These are phyloP conservation scores for Geranium brycei DNA, from an alignment of 345 rosid species.

Conservation along the genomic window DNA sequence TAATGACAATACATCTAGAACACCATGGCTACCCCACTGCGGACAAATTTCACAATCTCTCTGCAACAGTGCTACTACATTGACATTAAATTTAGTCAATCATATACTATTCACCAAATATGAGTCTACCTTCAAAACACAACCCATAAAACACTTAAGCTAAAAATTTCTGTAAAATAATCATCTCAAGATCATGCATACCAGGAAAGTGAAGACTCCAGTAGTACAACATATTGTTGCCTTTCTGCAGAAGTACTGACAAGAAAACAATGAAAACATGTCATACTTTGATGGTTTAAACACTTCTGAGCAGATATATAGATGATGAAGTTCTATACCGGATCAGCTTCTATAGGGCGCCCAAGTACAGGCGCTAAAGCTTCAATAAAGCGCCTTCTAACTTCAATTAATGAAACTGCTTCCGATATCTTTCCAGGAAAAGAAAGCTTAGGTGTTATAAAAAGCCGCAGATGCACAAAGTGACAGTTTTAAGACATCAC, in stretches of 20 bases:
- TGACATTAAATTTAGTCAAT: too few relatives aligned
- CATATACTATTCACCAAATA: too few relatives aligned
- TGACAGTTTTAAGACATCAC: slow-evolving; percentile 6
- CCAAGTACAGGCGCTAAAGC: slow-evolving; percentile 58
- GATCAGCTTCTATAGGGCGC: slow-evolving; percentile 85
- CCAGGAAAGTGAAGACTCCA: slow-evolving; percentile 72
- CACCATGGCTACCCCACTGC: too few relatives aligned
- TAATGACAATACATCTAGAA: too few relatives aligned
- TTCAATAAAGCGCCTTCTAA: slow-evolving; percentile 67
- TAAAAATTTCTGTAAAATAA: background rate
- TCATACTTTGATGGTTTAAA: slow-evolving; percentile 7
- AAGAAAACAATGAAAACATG: slow-evolving; percentile 15
- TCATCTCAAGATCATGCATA: slow-evolving; percentile 14
- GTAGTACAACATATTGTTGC: slow-evolving; percentile 57
- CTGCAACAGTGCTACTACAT: too few relatives aligned
- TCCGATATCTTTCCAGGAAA: slow-evolving; percentile 40
- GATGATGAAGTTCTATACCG: slow-evolving; percentile 33
- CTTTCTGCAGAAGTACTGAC: slow-evolving; percentile 68
- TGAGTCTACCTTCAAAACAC: background rate
- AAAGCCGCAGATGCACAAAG: background rate
- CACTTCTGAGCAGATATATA: background rate
- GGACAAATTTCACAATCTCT: too few relatives aligned
- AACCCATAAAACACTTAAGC: background rate
- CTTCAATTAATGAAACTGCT: slow-evolving; percentile 56
- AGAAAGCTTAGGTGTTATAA: slow-evolving; percentile 3